Percentiles rank a stretch among this genome's conserved stretches.
Evolutionary conservation across 148 eudicot species (phyloP).

Genomic region (Heliamphora exappendiculata): DNA sequence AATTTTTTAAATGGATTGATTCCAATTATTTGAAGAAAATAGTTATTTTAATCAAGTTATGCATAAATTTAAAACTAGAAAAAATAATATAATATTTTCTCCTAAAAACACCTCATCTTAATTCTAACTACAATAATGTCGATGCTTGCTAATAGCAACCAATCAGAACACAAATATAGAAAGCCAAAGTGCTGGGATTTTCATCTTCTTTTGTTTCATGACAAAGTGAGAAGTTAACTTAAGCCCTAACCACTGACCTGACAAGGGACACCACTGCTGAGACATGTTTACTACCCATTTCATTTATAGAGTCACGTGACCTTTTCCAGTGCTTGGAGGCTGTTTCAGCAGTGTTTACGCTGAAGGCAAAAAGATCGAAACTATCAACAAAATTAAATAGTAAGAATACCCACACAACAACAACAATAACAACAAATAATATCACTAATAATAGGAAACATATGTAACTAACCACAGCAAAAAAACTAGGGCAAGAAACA

Average conservation of each 20-base stretch:
- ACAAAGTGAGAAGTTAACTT: background rate
- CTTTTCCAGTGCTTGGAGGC: conserved; percentile 60
- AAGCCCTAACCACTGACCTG: conserved; percentile 38
- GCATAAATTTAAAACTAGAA: background rate
- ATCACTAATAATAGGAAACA: background rate
- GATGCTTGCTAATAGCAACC: background rate
- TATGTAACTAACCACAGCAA: background rate
- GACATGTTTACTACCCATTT: conserved; percentile 49
- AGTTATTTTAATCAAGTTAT: no score
- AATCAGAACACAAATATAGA: background rate
- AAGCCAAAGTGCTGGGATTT: background rate
- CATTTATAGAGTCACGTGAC: conserved; percentile 54
- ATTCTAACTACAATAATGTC: background rate
- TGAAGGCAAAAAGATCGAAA: conserved; percentile 6
- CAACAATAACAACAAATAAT: background rate
- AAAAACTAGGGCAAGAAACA: background rate
- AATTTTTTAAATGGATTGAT: no score
- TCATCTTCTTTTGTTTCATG: background rate
- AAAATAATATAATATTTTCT: background rate
- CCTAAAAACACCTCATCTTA: background rate
- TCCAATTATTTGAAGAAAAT: background rate
- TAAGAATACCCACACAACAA: background rate
- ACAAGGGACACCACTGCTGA: conserved; percentile 46
- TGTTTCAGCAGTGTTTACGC: conserved; percentile 57
- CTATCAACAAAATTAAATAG: background rate